Evolutionary conservation across 129 eudicot genomes (phyloP).

Genomic region (Tagetes patula): DNA sequence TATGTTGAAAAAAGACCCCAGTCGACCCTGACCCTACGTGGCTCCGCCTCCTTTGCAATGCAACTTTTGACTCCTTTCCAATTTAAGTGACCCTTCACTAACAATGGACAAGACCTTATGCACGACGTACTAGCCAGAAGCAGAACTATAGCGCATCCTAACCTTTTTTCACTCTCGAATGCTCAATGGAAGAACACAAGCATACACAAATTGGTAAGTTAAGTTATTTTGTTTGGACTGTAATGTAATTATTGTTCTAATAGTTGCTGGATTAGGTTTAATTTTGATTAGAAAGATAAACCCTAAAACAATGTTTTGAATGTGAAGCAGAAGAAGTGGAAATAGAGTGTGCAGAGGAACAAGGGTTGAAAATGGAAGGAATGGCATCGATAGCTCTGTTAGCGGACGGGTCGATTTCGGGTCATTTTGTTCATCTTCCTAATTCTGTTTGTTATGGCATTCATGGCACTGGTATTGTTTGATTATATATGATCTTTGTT

Average conservation of each 20-base stretch:
- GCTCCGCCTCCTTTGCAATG: conserved; percentile 42
- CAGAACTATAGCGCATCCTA: background rate
- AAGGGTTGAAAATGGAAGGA: conserved; percentile 60
- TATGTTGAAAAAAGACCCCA: too few relatives aligned
- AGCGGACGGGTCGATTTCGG: conserved; percentile 81
- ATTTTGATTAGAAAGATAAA: background rate
- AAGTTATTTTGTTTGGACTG: background rate
- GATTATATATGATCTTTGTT: conserved; percentile 2
- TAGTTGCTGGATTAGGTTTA: conserved; percentile 5
- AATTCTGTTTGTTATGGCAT: conserved; percentile 82
- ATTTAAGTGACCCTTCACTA: conserved; percentile 46
- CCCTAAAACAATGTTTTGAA: background rate
- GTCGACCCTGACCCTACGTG: too few relatives aligned
- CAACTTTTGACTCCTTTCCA: conserved; percentile 67
- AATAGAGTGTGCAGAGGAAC: conserved; percentile 28
- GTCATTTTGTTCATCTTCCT: conserved; percentile 92
- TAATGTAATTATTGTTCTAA: background rate
- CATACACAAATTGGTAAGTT: conserved; percentile 38
- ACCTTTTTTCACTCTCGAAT: conserved; percentile 15
- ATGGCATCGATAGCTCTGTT: conserved; percentile 88
- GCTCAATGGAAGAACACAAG: conserved; percentile 33
- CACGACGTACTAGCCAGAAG: conserved; percentile 24
- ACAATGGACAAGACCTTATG: conserved; percentile 7
- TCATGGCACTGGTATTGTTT: conserved; percentile 71
- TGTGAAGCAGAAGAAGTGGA: conserved; percentile 24